Conservation (phyloP, 2,329 filamentous ascomycete species). For the Scedosporium aurantiacum region DNA sequence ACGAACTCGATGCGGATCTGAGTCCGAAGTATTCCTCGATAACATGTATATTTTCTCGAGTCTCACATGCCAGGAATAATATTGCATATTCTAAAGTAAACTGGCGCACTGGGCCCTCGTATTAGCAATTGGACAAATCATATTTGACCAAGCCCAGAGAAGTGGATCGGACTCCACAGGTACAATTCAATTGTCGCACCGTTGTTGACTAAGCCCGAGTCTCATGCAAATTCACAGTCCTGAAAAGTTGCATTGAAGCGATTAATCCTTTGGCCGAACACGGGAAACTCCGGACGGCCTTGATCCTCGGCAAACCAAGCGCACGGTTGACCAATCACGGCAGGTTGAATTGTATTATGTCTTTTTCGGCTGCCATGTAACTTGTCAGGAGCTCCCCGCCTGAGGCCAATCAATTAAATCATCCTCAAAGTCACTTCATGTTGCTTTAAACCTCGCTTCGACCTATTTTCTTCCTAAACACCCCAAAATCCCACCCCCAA, state of each 20-base stretch:
- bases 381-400: constrained; percentile 4
- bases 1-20: too few species aligned
- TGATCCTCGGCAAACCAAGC: constrained; percentile 6
- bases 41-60: too few species aligned
- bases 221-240: not conserved
- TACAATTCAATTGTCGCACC: too few species aligned
- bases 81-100: too few species aligned
- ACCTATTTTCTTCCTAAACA: not conserved
- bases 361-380: not conserved
- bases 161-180: too few species aligned
- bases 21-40: too few species aligned
- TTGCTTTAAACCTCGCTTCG: not conserved
- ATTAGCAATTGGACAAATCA: too few species aligned
- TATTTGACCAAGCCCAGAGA: too few species aligned
- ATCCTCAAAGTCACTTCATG: not conserved
- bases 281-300: constrained; percentile 1
- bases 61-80: too few species aligned
- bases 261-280: not conserved
- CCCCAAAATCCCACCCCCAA: not conserved
- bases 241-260: not conserved
- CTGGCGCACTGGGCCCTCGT: too few species aligned
- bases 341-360: constrained; percentile 5
- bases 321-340: constrained; percentile 5
- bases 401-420: constrained; percentile 2
- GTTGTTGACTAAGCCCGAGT: not conserved